A percentile compares a stretch with the other conserved stretches of the same genome.
Conservation (phyloP, 345 rosid species). For the Microthlaspi erraticum region DNA sequence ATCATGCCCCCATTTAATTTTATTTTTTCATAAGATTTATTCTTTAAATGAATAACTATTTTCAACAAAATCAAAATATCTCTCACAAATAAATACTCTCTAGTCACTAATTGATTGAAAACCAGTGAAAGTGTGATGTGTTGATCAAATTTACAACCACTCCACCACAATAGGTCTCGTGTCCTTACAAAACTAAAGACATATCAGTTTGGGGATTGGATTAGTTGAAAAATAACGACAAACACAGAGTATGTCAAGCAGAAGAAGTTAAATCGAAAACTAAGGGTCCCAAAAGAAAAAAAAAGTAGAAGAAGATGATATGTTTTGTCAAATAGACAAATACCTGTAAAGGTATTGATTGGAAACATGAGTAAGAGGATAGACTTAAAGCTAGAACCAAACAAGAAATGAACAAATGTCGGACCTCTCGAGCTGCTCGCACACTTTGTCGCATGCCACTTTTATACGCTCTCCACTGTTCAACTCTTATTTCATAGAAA, state of each 20-base stretch:
- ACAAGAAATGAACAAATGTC: conserved; percentile 40
- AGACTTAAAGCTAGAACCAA: conserved; percentile 18
- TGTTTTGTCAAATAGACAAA: conserved; percentile 38
- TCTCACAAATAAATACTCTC: too few relatives aligned
- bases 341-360: conserved; percentile 5
- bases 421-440: conserved; percentile 42
- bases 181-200: not conserved
- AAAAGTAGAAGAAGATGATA: conserved; percentile 27
- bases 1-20: too few relatives aligned
- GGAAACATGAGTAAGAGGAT: conserved; percentile 25
- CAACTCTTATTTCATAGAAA: not conserved
- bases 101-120: too few relatives aligned
- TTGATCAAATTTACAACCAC: not conserved
- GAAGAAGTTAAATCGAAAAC: not conserved
- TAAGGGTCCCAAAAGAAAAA: conserved; percentile 33
- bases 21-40: too few relatives aligned
- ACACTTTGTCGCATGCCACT: conserved; percentile 40
- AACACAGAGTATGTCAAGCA: conserved; percentile 11
- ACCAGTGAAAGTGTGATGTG: not conserved
- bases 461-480: conserved; percentile 31
- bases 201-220: not conserved
- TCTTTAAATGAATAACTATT: not conserved
- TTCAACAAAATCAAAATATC: too few relatives aligned
- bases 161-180: not conserved
- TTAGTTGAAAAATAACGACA: conserved; percentile 2